These are phyloP conservation scores for Colletotrichum camelliae DNA, from an alignment of 2,329 filamentous ascomycete species.

Conservation along the genomic window DNA sequence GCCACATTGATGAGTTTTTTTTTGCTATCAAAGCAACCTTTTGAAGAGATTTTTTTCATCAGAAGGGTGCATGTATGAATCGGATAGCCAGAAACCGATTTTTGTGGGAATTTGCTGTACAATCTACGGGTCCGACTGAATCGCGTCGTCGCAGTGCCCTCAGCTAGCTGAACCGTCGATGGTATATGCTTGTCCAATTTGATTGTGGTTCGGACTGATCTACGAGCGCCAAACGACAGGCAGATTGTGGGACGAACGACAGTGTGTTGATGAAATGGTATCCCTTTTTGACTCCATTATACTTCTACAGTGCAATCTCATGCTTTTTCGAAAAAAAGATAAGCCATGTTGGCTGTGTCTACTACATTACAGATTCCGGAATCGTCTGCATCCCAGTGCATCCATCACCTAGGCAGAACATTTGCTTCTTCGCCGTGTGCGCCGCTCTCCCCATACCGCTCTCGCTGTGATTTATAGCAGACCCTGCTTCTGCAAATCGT, in stretches of 20 bases:
- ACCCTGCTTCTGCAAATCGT: slow-evolving; percentile 92
- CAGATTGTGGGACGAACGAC: background rate
- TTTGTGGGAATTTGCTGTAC: background rate
- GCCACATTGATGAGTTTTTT: background rate
- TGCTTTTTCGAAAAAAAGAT: background rate
- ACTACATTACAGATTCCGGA: background rate
- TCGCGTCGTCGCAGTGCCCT: background rate
- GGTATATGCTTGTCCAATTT: background rate
- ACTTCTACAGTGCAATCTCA: background rate
- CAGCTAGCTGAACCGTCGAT: background rate
- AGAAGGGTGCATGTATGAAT: background rate
- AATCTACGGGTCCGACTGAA: background rate
- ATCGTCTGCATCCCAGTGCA: background rate
- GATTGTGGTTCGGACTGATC: background rate
- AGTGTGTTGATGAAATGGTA: background rate
- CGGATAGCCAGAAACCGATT: background rate
- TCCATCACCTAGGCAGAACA: background rate
- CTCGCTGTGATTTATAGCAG: slow-evolving; percentile 61
- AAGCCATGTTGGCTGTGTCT: background rate
- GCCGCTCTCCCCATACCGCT: background rate
- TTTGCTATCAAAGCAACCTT: background rate
- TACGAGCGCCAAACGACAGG: background rate
- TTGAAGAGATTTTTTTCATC: background rate
- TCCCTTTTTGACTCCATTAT: background rate
- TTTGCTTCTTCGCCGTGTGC: background rate